Evolutionary conservation across 2,329 filamentous ascomycete species (phyloP).

Genomic region (Botrytis sinoallii): DNA sequence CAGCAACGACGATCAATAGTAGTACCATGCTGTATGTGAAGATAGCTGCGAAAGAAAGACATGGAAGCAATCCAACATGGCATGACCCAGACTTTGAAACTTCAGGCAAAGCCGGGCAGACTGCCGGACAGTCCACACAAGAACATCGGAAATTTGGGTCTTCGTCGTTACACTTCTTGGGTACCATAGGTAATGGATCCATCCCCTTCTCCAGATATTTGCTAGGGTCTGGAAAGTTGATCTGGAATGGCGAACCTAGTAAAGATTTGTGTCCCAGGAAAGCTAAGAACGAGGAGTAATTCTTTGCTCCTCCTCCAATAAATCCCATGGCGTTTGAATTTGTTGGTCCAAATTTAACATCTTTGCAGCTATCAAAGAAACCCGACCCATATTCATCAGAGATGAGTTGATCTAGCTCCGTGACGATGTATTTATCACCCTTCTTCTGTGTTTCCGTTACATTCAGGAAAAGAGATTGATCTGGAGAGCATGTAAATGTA

Average conservation of each 20-base stretch:
- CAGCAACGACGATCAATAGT: slow-evolving; percentile 59
- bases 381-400: slow-evolving; percentile 79
- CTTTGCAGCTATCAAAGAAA: slow-evolving; percentile 97
- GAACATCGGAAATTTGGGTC: slow-evolving; percentile 85
- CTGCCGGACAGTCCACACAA: slow-evolving; percentile 85
- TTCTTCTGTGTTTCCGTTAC: slow-evolving; percentile 70
- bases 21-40: slow-evolving; percentile 78
- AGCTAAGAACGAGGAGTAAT: slow-evolving; percentile 81
- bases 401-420: slow-evolving; percentile 86
- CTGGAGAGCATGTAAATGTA: slow-evolving; percentile 95
- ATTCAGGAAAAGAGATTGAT: slow-evolving; percentile 94
- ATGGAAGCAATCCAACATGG: slow-evolving; percentile 83
- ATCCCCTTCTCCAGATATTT: slow-evolving; percentile 65
- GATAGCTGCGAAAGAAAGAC: slow-evolving; percentile 89
- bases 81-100: slow-evolving; percentile 70
- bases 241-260: slow-evolving; percentile 91
- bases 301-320: slow-evolving; percentile 91
- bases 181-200: slow-evolving; percentile 64
- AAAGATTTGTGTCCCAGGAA: slow-evolving; percentile 87
- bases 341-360: slow-evolving; percentile 95
- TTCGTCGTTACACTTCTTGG: slow-evolving; percentile 86
- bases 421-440: slow-evolving; percentile 60
- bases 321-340: slow-evolving; percentile 93
- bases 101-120: slow-evolving; percentile 78
- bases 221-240: slow-evolving; percentile 73